These are phyloP conservation scores for Citrus medica DNA, from an alignment of 345 rosid genomes.

Conservation along the genomic window DNA sequence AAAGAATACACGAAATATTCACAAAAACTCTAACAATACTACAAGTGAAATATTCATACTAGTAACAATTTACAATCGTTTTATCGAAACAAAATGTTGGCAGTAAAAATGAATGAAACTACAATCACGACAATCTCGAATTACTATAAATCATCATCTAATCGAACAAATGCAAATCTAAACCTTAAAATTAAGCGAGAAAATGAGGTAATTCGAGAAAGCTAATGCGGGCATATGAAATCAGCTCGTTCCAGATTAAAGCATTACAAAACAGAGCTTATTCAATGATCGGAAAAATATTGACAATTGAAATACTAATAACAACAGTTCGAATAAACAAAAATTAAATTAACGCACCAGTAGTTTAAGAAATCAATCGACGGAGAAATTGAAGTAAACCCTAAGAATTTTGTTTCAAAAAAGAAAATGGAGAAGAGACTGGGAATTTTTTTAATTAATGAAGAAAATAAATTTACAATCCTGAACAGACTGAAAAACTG, in stretches of 20 bases:
- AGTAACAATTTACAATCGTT: not conserved
- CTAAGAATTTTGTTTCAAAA: not conserved
- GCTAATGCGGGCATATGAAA: not conserved
- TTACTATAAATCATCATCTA: not conserved
- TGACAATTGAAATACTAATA: not conserved
- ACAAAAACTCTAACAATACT: not conserved
- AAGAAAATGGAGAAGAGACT: not conserved
- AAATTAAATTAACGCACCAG: constrained; percentile 3
- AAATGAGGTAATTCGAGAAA: not conserved
- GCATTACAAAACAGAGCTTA: not conserved
- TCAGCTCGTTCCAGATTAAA: not conserved
- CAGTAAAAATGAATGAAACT: not conserved
- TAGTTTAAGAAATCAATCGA: not conserved
- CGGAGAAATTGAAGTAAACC: not conserved
- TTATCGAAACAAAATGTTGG: not conserved
- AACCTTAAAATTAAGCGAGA: constrained; percentile 10
- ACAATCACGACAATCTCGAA: not conserved
- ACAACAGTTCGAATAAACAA: not conserved
- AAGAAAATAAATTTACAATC: not conserved
- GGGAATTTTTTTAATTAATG: too few species aligned
- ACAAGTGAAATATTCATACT: not conserved
- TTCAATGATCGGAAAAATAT: not conserved
- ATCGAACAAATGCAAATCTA: constrained; percentile 1
- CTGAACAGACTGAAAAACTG: not conserved
- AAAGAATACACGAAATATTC: not conserved